Conservation (phyloP, 352 stramenopile species). For the Blastocystis sp. region DNA sequence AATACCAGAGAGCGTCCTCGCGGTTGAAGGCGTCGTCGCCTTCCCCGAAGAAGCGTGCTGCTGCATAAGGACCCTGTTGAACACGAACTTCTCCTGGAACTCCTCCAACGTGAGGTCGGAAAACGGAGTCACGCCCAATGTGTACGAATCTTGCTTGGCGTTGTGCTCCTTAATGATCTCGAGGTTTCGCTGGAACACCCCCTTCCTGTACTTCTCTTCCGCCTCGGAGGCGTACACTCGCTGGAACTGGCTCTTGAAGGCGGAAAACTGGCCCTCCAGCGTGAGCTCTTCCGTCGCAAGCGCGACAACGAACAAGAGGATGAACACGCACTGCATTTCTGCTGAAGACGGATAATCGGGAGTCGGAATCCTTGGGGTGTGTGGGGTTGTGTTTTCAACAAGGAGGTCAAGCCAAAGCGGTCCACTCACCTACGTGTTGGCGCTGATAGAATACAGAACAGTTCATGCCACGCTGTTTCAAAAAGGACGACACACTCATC, state of each 20-base stretch:
- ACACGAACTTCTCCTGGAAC: background rate
- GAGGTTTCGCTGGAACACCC: background rate
- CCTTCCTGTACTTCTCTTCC: conserved; percentile 21
- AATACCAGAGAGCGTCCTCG: background rate
- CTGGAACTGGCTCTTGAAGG: background rate
- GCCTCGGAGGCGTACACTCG: background rate
- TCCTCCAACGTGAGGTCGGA: conserved; percentile 42
- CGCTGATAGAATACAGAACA: conserved; percentile 51
- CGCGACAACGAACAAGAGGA: background rate
- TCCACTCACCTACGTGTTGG: background rate
- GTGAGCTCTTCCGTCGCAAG: background rate
- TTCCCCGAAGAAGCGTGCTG: background rate
- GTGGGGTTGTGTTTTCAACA: too few species aligned
- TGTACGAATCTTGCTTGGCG: conserved; percentile 10
- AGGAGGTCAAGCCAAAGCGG: too few species aligned
- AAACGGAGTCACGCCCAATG: conserved; percentile 42
- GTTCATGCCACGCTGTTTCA: conserved; percentile 21
- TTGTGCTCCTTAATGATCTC: conserved; percentile 46
- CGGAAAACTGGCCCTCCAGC: background rate
- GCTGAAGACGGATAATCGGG: too few species aligned
- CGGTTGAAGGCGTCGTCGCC: background rate
- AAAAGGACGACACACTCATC: background rate
- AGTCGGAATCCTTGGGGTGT: too few species aligned
- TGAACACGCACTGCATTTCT: background rate
- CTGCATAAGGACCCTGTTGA: conserved; percentile 11